Conservation (phyloP, 371 early-diverging fungal genomes). For the Mortierella sp. region DNA sequence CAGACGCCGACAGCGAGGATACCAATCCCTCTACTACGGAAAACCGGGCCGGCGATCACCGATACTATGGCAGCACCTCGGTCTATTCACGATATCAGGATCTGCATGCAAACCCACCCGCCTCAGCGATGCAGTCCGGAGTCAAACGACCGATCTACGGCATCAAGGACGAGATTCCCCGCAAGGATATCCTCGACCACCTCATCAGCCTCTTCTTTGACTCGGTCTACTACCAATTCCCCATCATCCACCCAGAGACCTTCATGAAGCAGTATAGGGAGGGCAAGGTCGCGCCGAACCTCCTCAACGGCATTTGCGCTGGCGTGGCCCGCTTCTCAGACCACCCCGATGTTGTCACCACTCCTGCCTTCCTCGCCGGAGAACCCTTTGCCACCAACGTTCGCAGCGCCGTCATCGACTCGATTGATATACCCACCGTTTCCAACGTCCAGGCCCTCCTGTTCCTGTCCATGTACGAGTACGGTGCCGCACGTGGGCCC, state of each 20-base stretch:
- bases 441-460: conserved; percentile 66
- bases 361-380: conserved; percentile 55
- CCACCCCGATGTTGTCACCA: conserved; percentile 51
- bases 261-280: conserved; percentile 56
- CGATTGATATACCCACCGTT: conserved; percentile 67
- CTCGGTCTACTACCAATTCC: conserved; percentile 66
- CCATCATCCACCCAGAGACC: conserved; percentile 63
- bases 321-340: conserved; percentile 57
- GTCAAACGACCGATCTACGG: conserved; percentile 42
- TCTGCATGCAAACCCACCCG: not conserved
- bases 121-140: not conserved
- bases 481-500: conserved; percentile 72
- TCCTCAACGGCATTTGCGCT: conserved; percentile 57
- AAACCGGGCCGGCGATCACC: conserved; percentile 12
- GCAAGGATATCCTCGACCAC: conserved; percentile 68
- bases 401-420: conserved; percentile 37
- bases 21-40: not conserved
- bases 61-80: conserved; percentile 43
- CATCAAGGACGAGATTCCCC: conserved; percentile 50
- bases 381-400: conserved; percentile 58
- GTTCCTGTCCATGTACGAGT: conserved; percentile 71
- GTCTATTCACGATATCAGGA: conserved; percentile 16
- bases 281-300: conserved; percentile 47
- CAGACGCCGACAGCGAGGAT: not conserved
- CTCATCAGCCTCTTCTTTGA: conserved; percentile 68